Percentiles rank a stretch among this genome's conserved stretches.
Evolutionary conservation across 257 asterid species (phyloP).

Genomic region (Forsythia suspensa): DNA sequence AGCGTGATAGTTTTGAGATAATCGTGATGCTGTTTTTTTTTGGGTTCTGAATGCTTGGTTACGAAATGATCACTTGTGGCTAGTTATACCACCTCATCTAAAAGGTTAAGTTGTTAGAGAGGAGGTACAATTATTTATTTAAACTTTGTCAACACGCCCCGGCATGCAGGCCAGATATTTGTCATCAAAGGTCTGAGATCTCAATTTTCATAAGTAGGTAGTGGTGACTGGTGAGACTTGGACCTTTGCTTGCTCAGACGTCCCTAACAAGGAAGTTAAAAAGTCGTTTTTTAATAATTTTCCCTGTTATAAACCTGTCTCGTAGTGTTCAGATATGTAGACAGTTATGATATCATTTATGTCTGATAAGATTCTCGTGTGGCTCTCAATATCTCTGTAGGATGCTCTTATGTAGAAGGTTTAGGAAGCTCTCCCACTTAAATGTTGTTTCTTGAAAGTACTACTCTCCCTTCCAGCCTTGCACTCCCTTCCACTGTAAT

Average conservation of each 20-base stretch:
- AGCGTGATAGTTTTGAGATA: neutral
- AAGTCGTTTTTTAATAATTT: neutral
- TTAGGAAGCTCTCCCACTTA: neutral
- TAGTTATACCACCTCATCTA: neutral
- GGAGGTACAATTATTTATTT: neutral
- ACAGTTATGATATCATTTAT: neutral
- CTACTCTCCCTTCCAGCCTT: neutral
- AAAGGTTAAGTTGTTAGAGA: neutral
- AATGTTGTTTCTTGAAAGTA: too few species aligned
- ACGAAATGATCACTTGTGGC: neutral
- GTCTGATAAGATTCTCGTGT: neutral
- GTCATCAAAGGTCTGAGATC: neutral
- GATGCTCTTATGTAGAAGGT: neutral
- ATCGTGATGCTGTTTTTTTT: neutral
- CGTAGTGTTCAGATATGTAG: neutral
- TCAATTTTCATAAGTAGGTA: neutral
- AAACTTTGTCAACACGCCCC: neutral
- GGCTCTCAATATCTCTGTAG: neutral
- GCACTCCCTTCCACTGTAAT: neutral
- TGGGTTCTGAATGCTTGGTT: neutral
- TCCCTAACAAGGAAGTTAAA: neutral
- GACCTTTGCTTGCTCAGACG: neutral
- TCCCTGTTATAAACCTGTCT: neutral
- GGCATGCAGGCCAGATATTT: neutral
- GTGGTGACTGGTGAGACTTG: neutral